A percentile compares a stretch with the other conserved stretches of the same genome.
phyloP scores from a whole-genome alignment of 768 basidiomycete genomes.

The Leccinum sublutescens region DNA sequence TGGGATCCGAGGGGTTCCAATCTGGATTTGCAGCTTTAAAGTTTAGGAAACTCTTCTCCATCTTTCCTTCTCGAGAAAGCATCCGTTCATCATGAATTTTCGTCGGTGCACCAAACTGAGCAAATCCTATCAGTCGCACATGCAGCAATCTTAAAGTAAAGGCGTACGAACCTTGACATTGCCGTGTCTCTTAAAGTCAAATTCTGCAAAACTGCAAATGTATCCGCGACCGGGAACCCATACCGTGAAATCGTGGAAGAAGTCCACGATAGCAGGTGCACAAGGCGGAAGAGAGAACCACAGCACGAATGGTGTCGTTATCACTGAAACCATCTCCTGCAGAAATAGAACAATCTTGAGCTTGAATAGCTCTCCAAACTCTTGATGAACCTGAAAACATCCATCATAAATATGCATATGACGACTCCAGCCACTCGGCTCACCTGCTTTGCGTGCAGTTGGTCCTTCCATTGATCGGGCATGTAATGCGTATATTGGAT shows the following conservation, averaged over 20 bases:
- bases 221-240: conserved; percentile 97
- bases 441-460: conserved; percentile 87
- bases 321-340: conserved; percentile 86
- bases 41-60: conserved; percentile 97
- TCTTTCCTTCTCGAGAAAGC: conserved; percentile 91
- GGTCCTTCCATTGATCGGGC: conserved; percentile 88
- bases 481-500: conserved; percentile 95
- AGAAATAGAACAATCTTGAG: conserved; percentile 88
- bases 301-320: conserved; percentile 91
- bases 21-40: conserved; percentile 97
- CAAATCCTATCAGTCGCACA: conserved; percentile 1
- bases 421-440: conserved; percentile 3
- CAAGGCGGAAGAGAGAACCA: conserved; percentile 91
- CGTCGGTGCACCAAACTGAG: conserved; percentile 82
- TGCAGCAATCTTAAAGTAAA: background rate
- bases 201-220: conserved; percentile 97
- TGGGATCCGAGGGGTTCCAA: conserved; percentile 90
- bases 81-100: conserved; percentile 66
- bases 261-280: conserved; percentile 90
- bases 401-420: background rate
- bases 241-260: conserved; percentile 97
- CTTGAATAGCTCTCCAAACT: conserved; percentile 90
- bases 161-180: conserved; percentile 69
- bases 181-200: conserved; percentile 94
- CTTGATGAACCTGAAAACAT: conserved; percentile 69